Percentiles rank a stretch among this genome's conserved stretches.
Evolutionary conservation across 371 early-diverging fungal species (phyloP).

Genomic region (Syncephalis plumigaleata): DNA sequence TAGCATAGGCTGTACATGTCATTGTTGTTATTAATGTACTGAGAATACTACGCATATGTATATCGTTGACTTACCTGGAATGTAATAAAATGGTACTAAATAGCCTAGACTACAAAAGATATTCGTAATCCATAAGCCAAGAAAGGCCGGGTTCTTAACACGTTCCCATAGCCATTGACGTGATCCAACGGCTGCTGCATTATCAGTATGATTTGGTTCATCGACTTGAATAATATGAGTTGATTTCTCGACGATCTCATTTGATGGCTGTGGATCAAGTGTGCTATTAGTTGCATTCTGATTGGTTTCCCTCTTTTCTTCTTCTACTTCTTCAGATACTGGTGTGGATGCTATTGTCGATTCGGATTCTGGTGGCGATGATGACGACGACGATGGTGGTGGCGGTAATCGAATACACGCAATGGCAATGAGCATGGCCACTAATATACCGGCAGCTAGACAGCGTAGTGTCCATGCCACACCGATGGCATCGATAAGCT

Average conservation of each 20-base stretch:
- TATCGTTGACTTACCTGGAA: conserved; percentile 6
- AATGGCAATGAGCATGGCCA: conserved; percentile 7
- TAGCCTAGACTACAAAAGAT: conserved; percentile 14
- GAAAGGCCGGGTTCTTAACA: background rate
- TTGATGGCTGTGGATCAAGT: too few species aligned
- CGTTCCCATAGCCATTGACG: background rate
- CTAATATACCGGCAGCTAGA: conserved; percentile 8
- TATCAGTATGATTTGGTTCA: background rate
- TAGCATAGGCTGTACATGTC: conserved; percentile 11
- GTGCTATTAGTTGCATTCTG: too few species aligned
- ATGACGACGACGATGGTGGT: too few species aligned
- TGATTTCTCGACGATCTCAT: background rate
- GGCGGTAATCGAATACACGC: background rate
- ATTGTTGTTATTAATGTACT: too few species aligned
- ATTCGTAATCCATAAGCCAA: conserved; percentile 1
- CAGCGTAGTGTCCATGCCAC: conserved; percentile 12
- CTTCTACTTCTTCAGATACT: too few species aligned
- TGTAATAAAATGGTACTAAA: conserved; percentile 21
- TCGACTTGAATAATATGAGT: background rate
- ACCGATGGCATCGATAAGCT: conserved; percentile 10
- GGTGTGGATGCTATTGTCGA: too few species aligned
- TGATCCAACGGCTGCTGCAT: background rate
- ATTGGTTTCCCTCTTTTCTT: too few species aligned
- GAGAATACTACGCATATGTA: conserved; percentile 6
- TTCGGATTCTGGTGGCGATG: too few species aligned